These are phyloP conservation scores for Microbotryum lychnidis-dioicae DNA, from an alignment of 1,284 basidiomycete species.

Conservation along the genomic window DNA sequence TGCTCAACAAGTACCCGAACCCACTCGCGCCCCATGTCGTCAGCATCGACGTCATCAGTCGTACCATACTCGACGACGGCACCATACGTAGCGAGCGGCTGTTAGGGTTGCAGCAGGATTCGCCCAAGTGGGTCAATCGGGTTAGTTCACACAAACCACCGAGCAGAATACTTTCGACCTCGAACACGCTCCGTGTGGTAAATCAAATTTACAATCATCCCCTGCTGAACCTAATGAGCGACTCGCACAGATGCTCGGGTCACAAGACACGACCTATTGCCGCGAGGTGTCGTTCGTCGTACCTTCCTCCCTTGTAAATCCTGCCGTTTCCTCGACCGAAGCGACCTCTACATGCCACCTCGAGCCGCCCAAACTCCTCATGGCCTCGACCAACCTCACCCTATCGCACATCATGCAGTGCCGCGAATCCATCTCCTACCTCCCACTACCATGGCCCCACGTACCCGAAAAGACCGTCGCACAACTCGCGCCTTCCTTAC, in stretches of 20 bases:
- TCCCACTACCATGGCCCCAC: slow-evolving; percentile 29
- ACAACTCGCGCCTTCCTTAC: slow-evolving; percentile 16
- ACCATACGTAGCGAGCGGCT: slow-evolving; percentile 30
- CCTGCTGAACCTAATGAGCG: not conserved
- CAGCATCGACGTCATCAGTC: slow-evolving; percentile 25
- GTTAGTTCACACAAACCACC: slow-evolving; percentile 5
- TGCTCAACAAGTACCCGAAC: slow-evolving; percentile 93
- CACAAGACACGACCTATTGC: slow-evolving; percentile 26
- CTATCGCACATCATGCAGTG: slow-evolving; percentile 28
- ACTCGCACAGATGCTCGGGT: slow-evolving; percentile 20
- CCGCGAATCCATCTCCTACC: slow-evolving; percentile 29
- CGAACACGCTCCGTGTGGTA: not conserved
- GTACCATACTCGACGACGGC: slow-evolving; percentile 23
- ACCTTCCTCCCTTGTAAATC: slow-evolving; percentile 18
- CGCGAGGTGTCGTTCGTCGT: slow-evolving; percentile 31
- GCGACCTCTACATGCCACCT: not conserved
- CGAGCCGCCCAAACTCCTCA: slow-evolving; percentile 32
- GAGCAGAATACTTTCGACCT: no score
- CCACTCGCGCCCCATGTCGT: slow-evolving; percentile 89
- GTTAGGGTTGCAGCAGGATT: slow-evolving; percentile 27
- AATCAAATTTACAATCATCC: not conserved
- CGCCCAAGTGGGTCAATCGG: slow-evolving; percentile 27
- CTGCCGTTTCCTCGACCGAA: not conserved
- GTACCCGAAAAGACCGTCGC: slow-evolving; percentile 14
- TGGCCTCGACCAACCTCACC: slow-evolving; percentile 30